These are phyloP conservation scores for Wickerhamomyces bisporus DNA, from an alignment of 805 yeast genomes.

Conservation along the genomic window DNA sequence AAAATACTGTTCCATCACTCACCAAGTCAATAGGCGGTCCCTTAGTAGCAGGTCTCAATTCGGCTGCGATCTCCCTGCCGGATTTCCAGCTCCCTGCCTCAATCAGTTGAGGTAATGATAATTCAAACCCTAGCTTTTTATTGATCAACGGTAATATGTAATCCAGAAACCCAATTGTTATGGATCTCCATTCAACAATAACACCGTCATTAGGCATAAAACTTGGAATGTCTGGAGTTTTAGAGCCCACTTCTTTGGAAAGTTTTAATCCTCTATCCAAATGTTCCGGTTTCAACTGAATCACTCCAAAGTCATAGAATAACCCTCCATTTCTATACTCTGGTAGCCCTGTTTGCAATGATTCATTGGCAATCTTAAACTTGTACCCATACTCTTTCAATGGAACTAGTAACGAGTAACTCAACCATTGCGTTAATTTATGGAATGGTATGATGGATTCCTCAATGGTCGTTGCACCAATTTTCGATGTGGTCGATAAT, in stretches of 20 bases:
- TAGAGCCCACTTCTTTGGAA: constrained; percentile 25
- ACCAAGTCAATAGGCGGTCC: constrained; percentile 62
- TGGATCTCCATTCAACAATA: constrained; percentile 65
- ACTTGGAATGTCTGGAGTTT: constrained; percentile 36
- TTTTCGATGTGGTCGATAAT: constrained; percentile 29
- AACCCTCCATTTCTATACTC: constrained; percentile 78
- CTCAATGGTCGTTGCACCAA: constrained; percentile 15
- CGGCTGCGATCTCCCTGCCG: constrained; percentile 55
- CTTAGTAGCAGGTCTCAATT: constrained; percentile 39
- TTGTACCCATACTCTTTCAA: constrained; percentile 41
- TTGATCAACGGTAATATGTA: constrained; percentile 47
- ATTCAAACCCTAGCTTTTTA: constrained; percentile 33
- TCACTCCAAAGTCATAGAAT: constrained; percentile 49
- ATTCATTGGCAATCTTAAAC: constrained; percentile 62
- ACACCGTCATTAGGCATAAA: constrained; percentile 51
- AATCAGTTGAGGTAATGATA: constrained; percentile 51
- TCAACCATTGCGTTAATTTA: constrained; percentile 62
- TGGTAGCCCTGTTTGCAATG: constrained; percentile 80
- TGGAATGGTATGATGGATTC: constrained; percentile 55
- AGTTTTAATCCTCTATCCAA: constrained; percentile 33
- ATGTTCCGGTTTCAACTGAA: constrained; percentile 40
- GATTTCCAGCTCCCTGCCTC: constrained; percentile 70
- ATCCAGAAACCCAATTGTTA: constrained; percentile 54
- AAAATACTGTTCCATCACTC: constrained; percentile 66
- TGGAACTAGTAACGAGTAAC: constrained; percentile 55